phyloP scores from a whole-genome alignment of 768 basidiomycete genomes.

The Asterophora parasitica region DNA sequence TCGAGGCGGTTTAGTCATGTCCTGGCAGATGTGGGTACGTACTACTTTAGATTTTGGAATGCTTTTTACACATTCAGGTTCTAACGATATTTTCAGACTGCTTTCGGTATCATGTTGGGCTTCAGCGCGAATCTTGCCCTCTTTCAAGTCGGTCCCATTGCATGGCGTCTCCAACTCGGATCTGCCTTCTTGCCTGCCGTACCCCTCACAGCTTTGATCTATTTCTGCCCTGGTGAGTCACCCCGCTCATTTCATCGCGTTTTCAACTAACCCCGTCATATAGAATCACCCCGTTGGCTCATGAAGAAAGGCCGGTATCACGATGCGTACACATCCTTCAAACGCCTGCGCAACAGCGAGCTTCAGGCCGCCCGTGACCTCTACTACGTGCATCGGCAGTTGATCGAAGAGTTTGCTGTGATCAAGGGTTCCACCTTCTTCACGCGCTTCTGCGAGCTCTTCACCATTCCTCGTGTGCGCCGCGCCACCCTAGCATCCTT shows the following conservation, averaged over 20 bases:
- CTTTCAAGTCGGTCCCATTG: conserved; percentile 50
- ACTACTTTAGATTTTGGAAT: not conserved
- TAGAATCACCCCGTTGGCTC: conserved; percentile 82
- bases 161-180: conserved; percentile 79
- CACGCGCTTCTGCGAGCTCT: conserved; percentile 57
- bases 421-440: conserved; percentile 45
- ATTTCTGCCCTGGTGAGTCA: conserved; percentile 48
- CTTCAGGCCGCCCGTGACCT: conserved; percentile 78
- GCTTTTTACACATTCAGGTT: not conserved
- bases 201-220: conserved; percentile 41
- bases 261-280: no score
- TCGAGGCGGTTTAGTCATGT: conserved; percentile 88
- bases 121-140: conserved; percentile 63
- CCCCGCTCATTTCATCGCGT: not conserved
- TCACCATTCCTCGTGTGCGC: conserved; percentile 63
- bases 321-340: conserved; percentile 62
- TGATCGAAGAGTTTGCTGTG: conserved; percentile 61
- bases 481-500: conserved; percentile 47
- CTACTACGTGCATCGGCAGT: conserved; percentile 71
- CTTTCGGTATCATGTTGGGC: conserved; percentile 78
- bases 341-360: conserved; percentile 60
- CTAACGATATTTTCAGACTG: conserved; percentile 39
- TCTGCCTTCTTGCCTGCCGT: conserved; percentile 64
- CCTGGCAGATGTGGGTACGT: conserved; percentile 80
- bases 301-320: conserved; percentile 73